Evolutionary conservation across 257 asterid species (phyloP), one percentile per base, ranked within the genome.

Genomic region (Gentiana macrophylla): DNA sequence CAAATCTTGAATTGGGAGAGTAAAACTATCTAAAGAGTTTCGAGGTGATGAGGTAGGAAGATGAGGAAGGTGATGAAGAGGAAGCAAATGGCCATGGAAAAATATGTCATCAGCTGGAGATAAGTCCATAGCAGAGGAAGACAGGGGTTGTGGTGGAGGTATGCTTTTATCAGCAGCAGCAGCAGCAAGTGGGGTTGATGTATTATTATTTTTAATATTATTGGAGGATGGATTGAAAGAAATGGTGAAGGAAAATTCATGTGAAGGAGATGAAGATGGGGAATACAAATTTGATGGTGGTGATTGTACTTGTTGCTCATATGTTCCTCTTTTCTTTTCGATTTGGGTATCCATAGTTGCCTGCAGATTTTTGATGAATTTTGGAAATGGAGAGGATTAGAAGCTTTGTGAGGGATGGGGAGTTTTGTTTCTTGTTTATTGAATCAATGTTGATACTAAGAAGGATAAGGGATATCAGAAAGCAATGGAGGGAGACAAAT

Each of bases 101-200:
- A 91, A 91, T 55, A 91, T 91, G 0, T 91, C 95, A 46, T 86
- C 98, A 1, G 98, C 98, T n/a, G 98, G 98, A 49, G 98, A 77
- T 62, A 86, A 72, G 56, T 90, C 97, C 3, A 89, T 64, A 57
- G 86, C 80, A 49, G 59, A 60, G 3, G 88, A 77, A 63, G 80
- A 66, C 24, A 24, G 24, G 24, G 46, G 46, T 7, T 5, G 46
- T 41, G 46, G 46, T 24, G 67, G 56, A 12, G 64, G 37, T 62
- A 62, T 68, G 49, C 58, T 5, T 53, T 46, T 63, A 32, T 59
- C 61, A 0, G 60, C 12, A 37, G 38, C 41, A 37, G 38, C 41
- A 15, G 8, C 36, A 12, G n/a, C 3, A 10, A 10, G 24, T 24
- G 24, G 35, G 8, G 65, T 0, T 33, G 53, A 13, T 33, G 32